Base-by-base conservation (phyloP, 805 yeast species). In the Cephaloascus fragrans region DNA sequence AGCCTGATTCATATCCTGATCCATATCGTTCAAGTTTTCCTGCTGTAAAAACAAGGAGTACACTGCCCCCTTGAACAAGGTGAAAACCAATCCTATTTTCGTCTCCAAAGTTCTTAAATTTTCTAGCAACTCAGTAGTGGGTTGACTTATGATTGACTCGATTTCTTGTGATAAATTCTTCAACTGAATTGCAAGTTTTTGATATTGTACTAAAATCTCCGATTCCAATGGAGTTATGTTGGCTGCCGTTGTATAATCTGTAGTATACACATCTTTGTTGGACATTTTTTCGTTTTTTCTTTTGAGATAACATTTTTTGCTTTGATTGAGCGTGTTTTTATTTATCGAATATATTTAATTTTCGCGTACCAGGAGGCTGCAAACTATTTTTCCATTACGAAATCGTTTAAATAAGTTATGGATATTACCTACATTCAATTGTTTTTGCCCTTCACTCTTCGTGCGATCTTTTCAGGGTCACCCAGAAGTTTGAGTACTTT, bases 21-120 rank as follows among this genome's bases (percentile, higher is more conserved):
- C 33, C 6, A 31, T 31, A 31, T 31, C 18, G n/a, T 31, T 31
- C 17, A 31, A 16, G 15, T 31, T 31, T 43, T 65, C 75, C 44
- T 69, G 69, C 47, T 77, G 80, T 32, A 77, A 51, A 40, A 77
- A 72, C 38, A 81, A 59, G 15, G 80, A 73, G 51, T 82, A 82
- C 3, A 82, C 85, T 3, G 87, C 81, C 3, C 83, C 80, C 46
- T 80, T 77, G 56, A 82, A 70, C 34, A 79, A 54, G 1, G 87
- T 80, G 37, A 77, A 77, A 3, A 82, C 81, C 38, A 80, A 56
- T 1, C 81, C 80, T 10, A 77, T 64, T 45, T 80, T 80, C 44
- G 74, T 65, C 47, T 82, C 89, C 38, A 82, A 65, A 18, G 65
- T 71, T 20, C 86, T 64, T 46, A 81, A 54, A 44, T 74, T 73